Conservation (phyloP, 1,284 basidiomycete genomes). For the Ceratobasidium sp. region DNA sequence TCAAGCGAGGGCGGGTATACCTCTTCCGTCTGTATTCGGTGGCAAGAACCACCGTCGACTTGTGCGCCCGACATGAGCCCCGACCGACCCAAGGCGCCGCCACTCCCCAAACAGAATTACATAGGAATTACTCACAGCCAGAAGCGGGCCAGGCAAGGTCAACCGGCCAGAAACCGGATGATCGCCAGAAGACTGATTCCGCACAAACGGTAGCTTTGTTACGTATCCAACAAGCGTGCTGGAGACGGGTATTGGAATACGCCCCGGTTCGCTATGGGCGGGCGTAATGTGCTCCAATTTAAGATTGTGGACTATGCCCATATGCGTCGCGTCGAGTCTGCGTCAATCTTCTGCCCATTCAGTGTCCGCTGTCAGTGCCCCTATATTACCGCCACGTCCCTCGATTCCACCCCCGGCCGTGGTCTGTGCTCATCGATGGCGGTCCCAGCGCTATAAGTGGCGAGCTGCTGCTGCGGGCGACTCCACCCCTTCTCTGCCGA, state of each 20-base stretch:
- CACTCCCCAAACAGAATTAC: neutral
- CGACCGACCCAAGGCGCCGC: neutral
- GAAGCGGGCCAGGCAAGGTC: neutral
- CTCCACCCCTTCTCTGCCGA: constrained; percentile 6
- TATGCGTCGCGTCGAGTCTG: too few relatives aligned
- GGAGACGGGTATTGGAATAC: constrained; percentile 20
- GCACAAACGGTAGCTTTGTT: constrained; percentile 22
- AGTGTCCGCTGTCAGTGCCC: constrained; percentile 16
- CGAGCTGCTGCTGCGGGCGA: constrained; percentile 1
- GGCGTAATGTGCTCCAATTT: neutral
- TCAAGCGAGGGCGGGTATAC: neutral
- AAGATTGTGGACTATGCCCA: too few relatives aligned
- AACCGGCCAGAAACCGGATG: neutral
- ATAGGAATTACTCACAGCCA: neutral
- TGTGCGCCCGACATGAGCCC: neutral
- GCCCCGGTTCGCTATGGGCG: neutral
- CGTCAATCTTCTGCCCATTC: neutral
- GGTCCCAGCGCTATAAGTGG: constrained; percentile 1
- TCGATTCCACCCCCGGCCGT: neutral
- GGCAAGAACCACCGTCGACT: neutral
- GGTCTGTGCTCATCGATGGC: constrained; percentile 5
- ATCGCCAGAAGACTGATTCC: neutral
- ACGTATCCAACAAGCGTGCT: neutral
- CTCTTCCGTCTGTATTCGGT: neutral
- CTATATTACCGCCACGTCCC: constrained; percentile 9